phyloP scores from a whole-genome alignment of 495 filamentous ascomycete species.

The Sordaria brevicollis region DNA sequence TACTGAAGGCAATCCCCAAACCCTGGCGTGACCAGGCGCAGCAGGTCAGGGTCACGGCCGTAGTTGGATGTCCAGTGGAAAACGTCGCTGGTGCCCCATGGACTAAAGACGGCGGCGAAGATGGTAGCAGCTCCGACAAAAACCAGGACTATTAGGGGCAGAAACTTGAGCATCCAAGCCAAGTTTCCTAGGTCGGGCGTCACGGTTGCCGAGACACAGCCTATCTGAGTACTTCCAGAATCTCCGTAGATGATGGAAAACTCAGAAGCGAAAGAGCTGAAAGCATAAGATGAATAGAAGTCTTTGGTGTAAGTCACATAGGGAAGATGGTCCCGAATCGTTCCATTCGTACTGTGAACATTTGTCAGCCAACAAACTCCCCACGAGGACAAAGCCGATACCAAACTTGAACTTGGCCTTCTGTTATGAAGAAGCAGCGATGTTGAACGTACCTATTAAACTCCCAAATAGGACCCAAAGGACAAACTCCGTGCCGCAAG shows the following conservation, averaged over 20 bases:
- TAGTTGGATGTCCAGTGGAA: constrained; percentile 96
- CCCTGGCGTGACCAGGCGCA: constrained; percentile 87
- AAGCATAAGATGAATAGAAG: constrained; percentile 72
- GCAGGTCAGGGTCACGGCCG: constrained; percentile 82
- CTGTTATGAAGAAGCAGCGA: background rate
- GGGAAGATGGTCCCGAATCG: constrained; percentile 24
- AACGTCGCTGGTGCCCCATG: constrained; percentile 82
- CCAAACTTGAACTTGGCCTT: background rate
- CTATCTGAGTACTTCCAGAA: constrained; percentile 46
- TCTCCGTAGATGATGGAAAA: constrained; percentile 69
- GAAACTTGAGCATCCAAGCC: constrained; percentile 58
- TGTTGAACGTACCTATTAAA: constrained; percentile 36
- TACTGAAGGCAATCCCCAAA: constrained; percentile 98
- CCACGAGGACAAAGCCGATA: background rate
- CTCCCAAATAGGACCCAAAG: constrained; percentile 64
- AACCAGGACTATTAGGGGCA: constrained; percentile 68
- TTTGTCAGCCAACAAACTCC: background rate
- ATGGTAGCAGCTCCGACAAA: constrained; percentile 73
- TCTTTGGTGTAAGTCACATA: constrained; percentile 63
- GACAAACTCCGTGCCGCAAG: constrained; percentile 55
- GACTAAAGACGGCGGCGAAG: constrained; percentile 76
- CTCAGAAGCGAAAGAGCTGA: constrained; percentile 65
- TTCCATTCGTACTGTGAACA: background rate
- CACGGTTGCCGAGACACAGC: constrained; percentile 67
- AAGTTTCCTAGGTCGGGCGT: constrained; percentile 66